These are phyloP conservation scores for Ceratocystis diversiconidia DNA, from an alignment of 2,329 filamentous ascomycete genomes.

Conservation along the genomic window DNA sequence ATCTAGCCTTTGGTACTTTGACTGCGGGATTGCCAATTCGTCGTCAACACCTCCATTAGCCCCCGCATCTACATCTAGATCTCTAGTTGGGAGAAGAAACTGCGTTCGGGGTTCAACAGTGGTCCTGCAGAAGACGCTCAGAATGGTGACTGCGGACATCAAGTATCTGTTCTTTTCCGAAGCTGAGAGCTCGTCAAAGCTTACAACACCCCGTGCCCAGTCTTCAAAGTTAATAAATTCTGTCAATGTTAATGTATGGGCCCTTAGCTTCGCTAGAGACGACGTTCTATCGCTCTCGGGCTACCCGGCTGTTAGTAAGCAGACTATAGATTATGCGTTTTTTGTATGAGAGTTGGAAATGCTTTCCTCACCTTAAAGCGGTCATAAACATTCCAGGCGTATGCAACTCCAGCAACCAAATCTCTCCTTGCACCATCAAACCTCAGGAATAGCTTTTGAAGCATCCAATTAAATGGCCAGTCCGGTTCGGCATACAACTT, in stretches of 20 bases:
- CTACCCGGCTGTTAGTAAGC: too few species aligned
- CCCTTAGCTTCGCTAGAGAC: not conserved
- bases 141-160: slow-evolving; percentile 1
- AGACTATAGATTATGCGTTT: too few species aligned
- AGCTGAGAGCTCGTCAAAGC: not conserved
- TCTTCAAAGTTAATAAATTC: not conserved
- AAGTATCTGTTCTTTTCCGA: slow-evolving; percentile 1
- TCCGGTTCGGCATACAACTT: not conserved
- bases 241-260: not conserved
- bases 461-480: not conserved
- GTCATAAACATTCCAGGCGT: not conserved
- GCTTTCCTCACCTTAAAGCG: not conserved
- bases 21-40: not conserved
- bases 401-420: not conserved
- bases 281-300: not conserved
- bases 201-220: not conserved
- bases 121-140: not conserved
- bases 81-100: too few species aligned
- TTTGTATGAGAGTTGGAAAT: too few species aligned
- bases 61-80: not conserved
- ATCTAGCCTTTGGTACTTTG: not conserved
- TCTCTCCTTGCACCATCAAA: not conserved
- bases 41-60: not conserved
- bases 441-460: not conserved
- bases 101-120: not conserved